Percentiles rank a stretch among this genome's conserved stretches.
phyloP scores from a whole-genome alignment of 805 yeast species.

The Zygoascus tannicola region DNA sequence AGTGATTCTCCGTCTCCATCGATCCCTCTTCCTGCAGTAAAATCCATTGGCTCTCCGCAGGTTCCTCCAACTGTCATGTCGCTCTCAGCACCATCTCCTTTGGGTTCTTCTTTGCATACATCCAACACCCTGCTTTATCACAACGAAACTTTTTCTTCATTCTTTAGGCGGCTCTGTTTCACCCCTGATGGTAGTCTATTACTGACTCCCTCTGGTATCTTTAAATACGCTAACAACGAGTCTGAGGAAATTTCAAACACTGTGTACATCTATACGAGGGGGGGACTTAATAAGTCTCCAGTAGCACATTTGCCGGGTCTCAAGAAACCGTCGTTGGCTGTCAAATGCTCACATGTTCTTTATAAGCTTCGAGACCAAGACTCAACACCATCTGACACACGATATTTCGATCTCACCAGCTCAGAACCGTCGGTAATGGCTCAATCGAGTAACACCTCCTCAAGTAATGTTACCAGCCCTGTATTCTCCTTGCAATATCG shows the following conservation, averaged over 20 bases:
- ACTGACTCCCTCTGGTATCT: slow-evolving; percentile 67
- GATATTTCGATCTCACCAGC: slow-evolving; percentile 1
- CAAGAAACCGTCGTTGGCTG: slow-evolving; percentile 74
- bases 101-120: slow-evolving; percentile 3
- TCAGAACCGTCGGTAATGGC: slow-evolving; percentile 13
- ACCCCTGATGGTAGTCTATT: slow-evolving; percentile 85
- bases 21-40: slow-evolving; percentile 40
- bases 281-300: slow-evolving; percentile 60
- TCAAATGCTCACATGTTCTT: slow-evolving; percentile 62
- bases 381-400: slow-evolving; percentile 3
- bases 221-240: slow-evolving; percentile 31
- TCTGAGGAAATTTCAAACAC: slow-evolving; percentile 49
- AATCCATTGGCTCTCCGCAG: slow-evolving; percentile 30
- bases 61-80: slow-evolving; percentile 7
- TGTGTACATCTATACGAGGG: slow-evolving; percentile 69
- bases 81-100: not conserved
- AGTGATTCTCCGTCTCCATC: slow-evolving; percentile 30
- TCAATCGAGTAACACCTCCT: slow-evolving; percentile 9
- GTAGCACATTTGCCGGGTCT: slow-evolving; percentile 72
- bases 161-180: slow-evolving; percentile 76
- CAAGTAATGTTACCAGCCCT: slow-evolving; percentile 13
- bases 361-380: slow-evolving; percentile 34
- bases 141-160: slow-evolving; percentile 81
- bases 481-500: slow-evolving; percentile 61
- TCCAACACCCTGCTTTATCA: slow-evolving; percentile 50